Evolutionary conservation across 306 rosid species (phyloP).

Genomic region (Cercis canadensis): DNA sequence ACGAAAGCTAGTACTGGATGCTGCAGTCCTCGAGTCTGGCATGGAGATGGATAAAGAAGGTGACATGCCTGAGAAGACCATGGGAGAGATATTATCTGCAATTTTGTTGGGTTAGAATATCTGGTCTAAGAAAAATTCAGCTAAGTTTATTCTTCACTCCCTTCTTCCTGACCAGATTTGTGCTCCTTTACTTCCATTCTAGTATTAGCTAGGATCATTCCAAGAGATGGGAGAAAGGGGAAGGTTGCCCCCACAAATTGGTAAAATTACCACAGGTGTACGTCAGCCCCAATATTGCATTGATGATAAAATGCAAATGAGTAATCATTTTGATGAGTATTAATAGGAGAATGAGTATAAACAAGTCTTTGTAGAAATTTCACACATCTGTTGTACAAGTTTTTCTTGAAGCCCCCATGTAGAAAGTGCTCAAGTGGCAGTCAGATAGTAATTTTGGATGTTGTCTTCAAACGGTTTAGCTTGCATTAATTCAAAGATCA

Average conservation of each 20-base stretch:
- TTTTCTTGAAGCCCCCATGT: slow-evolving; percentile 13
- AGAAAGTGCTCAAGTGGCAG: slow-evolving; percentile 7
- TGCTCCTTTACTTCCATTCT: not conserved
- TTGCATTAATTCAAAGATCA: too few relatives aligned
- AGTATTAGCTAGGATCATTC: slow-evolving; percentile 6
- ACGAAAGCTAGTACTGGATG: slow-evolving; percentile 89
- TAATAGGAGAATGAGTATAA: slow-evolving; percentile 22
- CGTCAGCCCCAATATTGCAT: slow-evolving; percentile 23
- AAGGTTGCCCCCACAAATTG: slow-evolving; percentile 23
- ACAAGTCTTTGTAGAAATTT: slow-evolving; percentile 15
- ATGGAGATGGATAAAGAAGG: slow-evolving; percentile 78
- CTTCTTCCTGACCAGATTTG: not conserved
- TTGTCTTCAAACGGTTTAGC: too few relatives aligned
- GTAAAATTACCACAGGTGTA: slow-evolving; percentile 37
- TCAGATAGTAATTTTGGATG: not conserved
- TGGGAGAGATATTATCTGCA: slow-evolving; percentile 95
- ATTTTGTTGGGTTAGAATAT: slow-evolving; percentile 70
- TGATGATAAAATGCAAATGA: slow-evolving; percentile 14
- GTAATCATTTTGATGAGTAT: slow-evolving; percentile 24
- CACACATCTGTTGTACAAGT: not conserved
- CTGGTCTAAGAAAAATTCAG: not conserved
- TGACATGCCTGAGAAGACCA: slow-evolving; percentile 83
- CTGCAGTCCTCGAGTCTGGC: slow-evolving; percentile 87
- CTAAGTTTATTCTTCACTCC: not conserved
- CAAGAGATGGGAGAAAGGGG: slow-evolving; percentile 21